phyloP scores from a whole-genome alignment of 306 rosid genomes.

The Dalbergia cochinchinensis region DNA sequence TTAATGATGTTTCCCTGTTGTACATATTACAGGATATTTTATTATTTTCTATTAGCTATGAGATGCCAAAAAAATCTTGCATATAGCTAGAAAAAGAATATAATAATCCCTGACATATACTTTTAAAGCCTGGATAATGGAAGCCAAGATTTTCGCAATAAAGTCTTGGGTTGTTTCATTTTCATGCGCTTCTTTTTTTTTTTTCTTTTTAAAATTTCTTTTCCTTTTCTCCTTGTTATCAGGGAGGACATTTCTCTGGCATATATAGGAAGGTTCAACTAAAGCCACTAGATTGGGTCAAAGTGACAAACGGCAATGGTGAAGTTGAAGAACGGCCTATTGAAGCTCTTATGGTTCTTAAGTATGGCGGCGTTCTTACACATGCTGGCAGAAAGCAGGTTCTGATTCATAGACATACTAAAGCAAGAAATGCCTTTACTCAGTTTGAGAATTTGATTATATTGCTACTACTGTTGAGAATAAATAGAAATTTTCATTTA shows the following conservation, averaged over 20 bases:
- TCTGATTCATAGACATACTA: conserved; percentile 20
- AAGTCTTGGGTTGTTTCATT: conserved; percentile 33
- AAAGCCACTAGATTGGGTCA: conserved; percentile 93
- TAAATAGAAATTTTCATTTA: conserved; percentile 26
- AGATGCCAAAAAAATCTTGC: conserved; percentile 23
- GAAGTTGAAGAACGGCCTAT: conserved; percentile 94
- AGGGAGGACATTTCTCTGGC: conserved; percentile 99
- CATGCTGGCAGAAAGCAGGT: conserved; percentile 99
- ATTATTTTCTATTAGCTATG: conserved; percentile 30
- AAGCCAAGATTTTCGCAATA: conserved; percentile 16
- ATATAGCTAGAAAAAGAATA: conserved; percentile 15
- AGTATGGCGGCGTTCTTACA: conserved; percentile 98
- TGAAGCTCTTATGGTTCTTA: conserved; percentile 98
- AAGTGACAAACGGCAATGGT: conserved; percentile 70
- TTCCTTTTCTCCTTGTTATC: conserved; percentile 44
- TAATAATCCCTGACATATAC: neutral
- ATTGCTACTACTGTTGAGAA: conserved; percentile 27
- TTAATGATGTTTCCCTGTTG: conserved; percentile 31
- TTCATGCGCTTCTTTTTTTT: neutral
- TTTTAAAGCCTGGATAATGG: conserved; percentile 36
- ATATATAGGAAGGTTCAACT: conserved; percentile 97
- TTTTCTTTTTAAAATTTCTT: neutral
- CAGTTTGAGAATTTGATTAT: conserved; percentile 29
- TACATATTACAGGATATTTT: conserved; percentile 39
- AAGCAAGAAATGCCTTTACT: conserved; percentile 24